Base-by-base conservation (phyloP, 805 yeast species). In the Barnettozyma sucrosica region DNA sequence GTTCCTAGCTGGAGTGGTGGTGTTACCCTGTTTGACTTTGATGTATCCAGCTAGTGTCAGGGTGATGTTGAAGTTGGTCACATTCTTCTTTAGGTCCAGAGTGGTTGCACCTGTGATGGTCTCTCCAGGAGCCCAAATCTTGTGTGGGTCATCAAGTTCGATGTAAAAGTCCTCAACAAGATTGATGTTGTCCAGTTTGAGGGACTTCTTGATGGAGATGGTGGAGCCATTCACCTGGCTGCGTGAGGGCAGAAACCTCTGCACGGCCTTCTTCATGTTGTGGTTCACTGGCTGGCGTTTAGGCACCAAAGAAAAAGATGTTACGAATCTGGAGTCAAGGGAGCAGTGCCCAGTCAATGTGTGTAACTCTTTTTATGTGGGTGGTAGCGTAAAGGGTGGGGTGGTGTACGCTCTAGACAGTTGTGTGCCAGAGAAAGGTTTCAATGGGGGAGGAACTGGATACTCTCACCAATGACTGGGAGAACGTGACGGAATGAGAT, bases 81-180 rank as follows among this genome's bases (percentile, higher is more conserved):
- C 57, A 58, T 81, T 81, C 54, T 75, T 77, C 58, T 76, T 76
- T 45, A 83, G 62, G 4, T 76, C 72, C 13, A 85, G 65, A 1
- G 80, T 73, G 11, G 80, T 75, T 54, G 78, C 81, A 14, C 95
- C 95, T 1, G 72, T 65, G 3, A 87, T 75, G 53, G 74, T 75
- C 45, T 88, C 96, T 14, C 92, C 93, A 0, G 97, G 96, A n/a
- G 71, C 67, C 79, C 84, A 88, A 4, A 76, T 68, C 54, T 78
- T 77, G 63, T 87, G 95, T 1, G 95, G 90, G 46, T 83, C 81
- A 51, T 82, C 84, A 41, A 89, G 69, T 40, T 72, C 71, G 42
- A 89, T 80, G 63, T 80, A 85, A 64, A 87, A 83, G 54, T 85
- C 90, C 38, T 72, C 74, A 11, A 79, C 72, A 10, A 76, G 66